Base-by-base conservation (phyloP, 192 early-diverging fungal genomes). In the Rhizophlyctis rosea region DNA sequence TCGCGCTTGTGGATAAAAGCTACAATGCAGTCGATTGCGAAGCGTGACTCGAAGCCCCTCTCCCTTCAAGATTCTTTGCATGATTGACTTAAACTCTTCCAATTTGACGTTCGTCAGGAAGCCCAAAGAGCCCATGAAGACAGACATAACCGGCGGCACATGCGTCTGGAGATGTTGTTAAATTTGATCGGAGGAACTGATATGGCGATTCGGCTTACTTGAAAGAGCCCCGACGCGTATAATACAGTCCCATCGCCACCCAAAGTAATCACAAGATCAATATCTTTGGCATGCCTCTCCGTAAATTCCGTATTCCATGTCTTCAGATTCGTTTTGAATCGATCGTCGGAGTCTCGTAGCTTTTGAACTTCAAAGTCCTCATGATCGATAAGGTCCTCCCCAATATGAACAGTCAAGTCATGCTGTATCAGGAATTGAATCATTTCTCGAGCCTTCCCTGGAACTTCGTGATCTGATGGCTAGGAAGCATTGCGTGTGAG, bases 191-290 rank as follows among this genome's bases (percentile, higher is more conserved):
- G n/a, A n/a, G n/a, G n/a, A n/a, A n/a, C n/a, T n/a, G n/a, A n/a
- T n/a, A n/a, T n/a, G n/a, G n/a, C n/a, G n/a, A n/a, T n/a, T 44
- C 39, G 39, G 9, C 9, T 13, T 44, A 44, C 39, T 18, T 44
- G 39, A 18, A 44, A 44, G 7, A 44, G 7, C 39, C 18, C 18
- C 39, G 88, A 88, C 25, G 93, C 90, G 69, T 88, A 98, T 28
- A 96, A 78, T 7, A 96, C 93, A 0, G 95, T 98, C 34, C 94
- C 95, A 79, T 98, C 94, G 24, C 95, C 96, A 36, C 95, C 95
- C 67, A 98, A 85, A 67, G 93, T 97, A 36, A 97, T 79, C 21
- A 91, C 85, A 77, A 96, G 87, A 66, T 94, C 93, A 70, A 97
- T 90, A 3, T 84, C 59, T 58, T 91, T 84, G 14, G 86, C 78